Base-by-base conservation (phyloP, 441 rosid species). In the Adansonia madagascariensis region DNA sequence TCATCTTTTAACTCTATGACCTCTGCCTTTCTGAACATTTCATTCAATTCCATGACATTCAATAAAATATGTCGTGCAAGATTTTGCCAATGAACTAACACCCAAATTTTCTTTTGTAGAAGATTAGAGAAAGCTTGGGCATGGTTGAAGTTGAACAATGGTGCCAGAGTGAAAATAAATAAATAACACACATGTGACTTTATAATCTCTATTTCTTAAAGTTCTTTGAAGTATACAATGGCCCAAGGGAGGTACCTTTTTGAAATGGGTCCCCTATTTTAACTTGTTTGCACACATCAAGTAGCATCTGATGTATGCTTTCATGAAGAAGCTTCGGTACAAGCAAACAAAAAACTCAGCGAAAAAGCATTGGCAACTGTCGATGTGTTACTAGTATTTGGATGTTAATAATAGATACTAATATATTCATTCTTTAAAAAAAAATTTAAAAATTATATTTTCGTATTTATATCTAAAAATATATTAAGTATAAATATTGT, bases 181-280 rank as follows among this genome's bases (percentile, higher is more conserved):
- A 14, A 81, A 67, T 74, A 79, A 84, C 84, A 77, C 84, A 79
- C 99, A 94, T 94, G 95, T 74, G 97, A 94, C 85, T 94, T 94
- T 81, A 92, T 94, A 31, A 80, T 81, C 84, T 92, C 91, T n/a
- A 96, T 24, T 24, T 91, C 86, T 86, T 90, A 43, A 89, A 96
- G 81, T 88, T 90, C 83, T 88, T 88, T 89, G 27, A 24, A 24
- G 98, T 89, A 81, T 92, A 98, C 80, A 96, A 52, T 8, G 98
- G 98, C 73, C 99, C 99, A 64, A 94, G 90, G 87, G 91, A 86
- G 56, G 88, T 91, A 43, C 95, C 97, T 73, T 92, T 91, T 76
- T 92, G 96, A 43, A 96, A 85, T n/a, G 99, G 98, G 83, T 94
- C 87, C 61, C 98, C 99, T n/a, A 96, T 82, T 83, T 91, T 94